These are phyloP conservation scores for Trametes maxima DNA, from an alignment of 768 basidiomycete genomes.

Conservation along the genomic window DNA sequence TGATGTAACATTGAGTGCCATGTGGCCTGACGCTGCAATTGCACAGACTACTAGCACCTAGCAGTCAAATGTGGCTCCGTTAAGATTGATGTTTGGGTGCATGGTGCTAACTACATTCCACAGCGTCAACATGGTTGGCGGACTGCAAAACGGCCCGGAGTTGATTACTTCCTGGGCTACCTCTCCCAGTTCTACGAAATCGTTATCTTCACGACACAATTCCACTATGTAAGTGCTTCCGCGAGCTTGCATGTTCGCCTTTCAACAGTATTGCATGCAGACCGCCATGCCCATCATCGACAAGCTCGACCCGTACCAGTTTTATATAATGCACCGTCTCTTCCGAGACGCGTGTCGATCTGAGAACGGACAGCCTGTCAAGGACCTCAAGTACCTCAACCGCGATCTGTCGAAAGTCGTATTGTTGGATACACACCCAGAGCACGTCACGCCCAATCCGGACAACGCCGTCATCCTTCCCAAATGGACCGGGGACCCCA, in stretches of 20 bases:
- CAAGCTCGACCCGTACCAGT: constrained; percentile 92
- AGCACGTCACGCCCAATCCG: constrained; percentile 77
- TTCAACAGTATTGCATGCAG: constrained; percentile 42
- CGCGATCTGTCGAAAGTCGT: constrained; percentile 91
- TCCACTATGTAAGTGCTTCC: constrained; percentile 68
- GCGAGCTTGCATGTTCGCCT: neutral
- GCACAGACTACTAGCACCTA: too few species aligned
- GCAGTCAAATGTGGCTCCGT: too few species aligned
- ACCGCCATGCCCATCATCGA: constrained; percentile 88
- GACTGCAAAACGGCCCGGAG: constrained; percentile 96
- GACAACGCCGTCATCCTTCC: constrained; percentile 86
- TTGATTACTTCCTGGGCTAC: constrained; percentile 98
- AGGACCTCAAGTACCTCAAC: constrained; percentile 95
- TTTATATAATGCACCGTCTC: constrained; percentile 87
- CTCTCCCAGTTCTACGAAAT: constrained; percentile 98
- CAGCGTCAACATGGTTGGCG: constrained; percentile 95
- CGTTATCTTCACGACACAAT: constrained; percentile 92
- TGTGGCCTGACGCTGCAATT: too few species aligned
- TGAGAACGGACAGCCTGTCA: constrained; percentile 81
- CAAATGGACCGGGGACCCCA: constrained; percentile 81
- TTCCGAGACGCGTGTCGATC: constrained; percentile 91
- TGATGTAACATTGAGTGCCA: too few species aligned
- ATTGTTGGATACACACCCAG: constrained; percentile 80
- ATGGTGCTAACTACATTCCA: neutral
- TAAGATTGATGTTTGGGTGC: too few species aligned